phyloP scores from a whole-genome alignment of 345 rosid genomes.

The Tarenaya hassleriana region DNA sequence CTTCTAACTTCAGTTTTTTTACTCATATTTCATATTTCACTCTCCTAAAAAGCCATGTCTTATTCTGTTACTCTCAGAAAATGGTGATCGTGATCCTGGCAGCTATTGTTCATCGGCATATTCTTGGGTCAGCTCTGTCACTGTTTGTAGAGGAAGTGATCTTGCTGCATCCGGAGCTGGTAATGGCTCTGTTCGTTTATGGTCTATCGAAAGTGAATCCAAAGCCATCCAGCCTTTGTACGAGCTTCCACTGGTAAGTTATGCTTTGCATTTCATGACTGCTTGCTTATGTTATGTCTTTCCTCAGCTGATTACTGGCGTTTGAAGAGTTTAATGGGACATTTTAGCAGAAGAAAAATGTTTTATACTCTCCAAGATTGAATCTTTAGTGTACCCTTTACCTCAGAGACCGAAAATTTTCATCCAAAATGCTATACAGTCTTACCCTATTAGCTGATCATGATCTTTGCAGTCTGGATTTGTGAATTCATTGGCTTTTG shows the following conservation, averaged over 20 bases:
- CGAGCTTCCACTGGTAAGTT: conserved; percentile 67
- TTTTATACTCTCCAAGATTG: not conserved
- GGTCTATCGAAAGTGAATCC: conserved; percentile 56
- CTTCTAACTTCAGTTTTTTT: too few species aligned
- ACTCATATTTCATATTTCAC: too few species aligned
- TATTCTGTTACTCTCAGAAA: conserved; percentile 34
- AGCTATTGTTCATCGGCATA: conserved; percentile 34
- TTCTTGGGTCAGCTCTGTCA: conserved; percentile 86
- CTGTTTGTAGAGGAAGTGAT: conserved; percentile 81
- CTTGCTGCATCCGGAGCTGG: conserved; percentile 99
- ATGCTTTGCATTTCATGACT: not conserved
- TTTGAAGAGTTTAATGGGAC: not conserved
- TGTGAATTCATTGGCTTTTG: conserved; percentile 85
- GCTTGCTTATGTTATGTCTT: conserved; percentile 7
- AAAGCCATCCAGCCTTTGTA: conserved; percentile 46
- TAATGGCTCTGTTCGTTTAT: conserved; percentile 64
- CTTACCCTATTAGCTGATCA: not conserved
- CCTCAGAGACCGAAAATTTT: not conserved
- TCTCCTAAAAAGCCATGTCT: not conserved
- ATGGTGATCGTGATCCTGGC: conserved; percentile 30
- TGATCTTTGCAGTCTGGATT: conserved; percentile 65
- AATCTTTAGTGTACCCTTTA: not conserved
- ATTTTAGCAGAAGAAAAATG: not conserved
- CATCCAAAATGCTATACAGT: not conserved
- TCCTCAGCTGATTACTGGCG: not conserved